Percentiles rank a stretch among this genome's conserved stretches.
Conservation (phyloP, 352 stramenopile genomes). For the Globisporangium cederbergense region DNA sequence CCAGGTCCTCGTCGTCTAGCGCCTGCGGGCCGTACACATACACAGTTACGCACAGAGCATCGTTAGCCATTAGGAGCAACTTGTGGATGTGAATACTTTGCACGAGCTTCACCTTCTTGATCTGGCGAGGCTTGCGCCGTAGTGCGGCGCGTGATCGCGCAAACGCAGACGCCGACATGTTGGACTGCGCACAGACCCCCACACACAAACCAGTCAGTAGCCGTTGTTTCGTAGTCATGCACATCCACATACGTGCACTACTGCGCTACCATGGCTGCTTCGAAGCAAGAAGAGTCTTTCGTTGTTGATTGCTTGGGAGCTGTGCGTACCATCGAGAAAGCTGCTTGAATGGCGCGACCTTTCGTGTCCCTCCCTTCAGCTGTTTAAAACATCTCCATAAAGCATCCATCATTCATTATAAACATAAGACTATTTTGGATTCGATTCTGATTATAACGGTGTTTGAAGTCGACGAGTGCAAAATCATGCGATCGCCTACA, state of each 20-base stretch:
- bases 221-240: not conserved
- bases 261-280: not conserved
- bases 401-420: not conserved
- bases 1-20: constrained; percentile 90
- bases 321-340: no score
- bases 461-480: not conserved
- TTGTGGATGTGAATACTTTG: no score
- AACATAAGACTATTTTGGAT: no score
- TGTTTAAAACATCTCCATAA: not conserved
- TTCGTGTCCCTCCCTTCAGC: not conserved
- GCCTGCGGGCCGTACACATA: constrained; percentile 18
- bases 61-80: not conserved
- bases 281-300: not conserved
- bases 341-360: constrained; percentile 3
- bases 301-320: not conserved
- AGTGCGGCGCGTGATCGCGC: constrained; percentile 54
- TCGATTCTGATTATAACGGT: no score
- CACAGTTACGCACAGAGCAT: not conserved
- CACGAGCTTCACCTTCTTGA: constrained; percentile 46
- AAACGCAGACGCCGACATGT: constrained; percentile 62
- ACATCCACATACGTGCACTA: not conserved
- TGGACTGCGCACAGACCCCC: constrained; percentile 12
- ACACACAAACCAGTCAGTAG: not conserved
- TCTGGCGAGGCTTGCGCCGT: constrained; percentile 50
- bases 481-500: not conserved